Percentiles rank a stretch among this genome's conserved stretches.
Evolutionary conservation across 2,329 filamentous ascomycete genomes (phyloP).

Genomic region (Fusarium sacchari): DNA sequence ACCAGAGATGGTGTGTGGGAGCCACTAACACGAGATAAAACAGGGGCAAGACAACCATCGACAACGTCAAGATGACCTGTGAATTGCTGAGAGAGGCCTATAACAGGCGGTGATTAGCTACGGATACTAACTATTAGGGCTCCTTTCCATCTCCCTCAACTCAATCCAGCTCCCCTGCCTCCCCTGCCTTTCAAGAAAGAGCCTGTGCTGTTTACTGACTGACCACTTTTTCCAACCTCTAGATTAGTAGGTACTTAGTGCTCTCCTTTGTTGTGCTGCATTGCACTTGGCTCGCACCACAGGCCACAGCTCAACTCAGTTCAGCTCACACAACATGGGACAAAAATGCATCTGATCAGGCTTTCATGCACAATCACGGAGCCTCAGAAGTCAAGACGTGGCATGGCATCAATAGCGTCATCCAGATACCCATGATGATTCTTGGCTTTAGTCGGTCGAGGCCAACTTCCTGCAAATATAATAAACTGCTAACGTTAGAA

Average conservation of each 20-base stretch:
- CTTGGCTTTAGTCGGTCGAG: slow-evolving; percentile 7
- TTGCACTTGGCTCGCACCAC: slow-evolving; percentile 7
- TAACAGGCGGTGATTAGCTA: slow-evolving; percentile 7
- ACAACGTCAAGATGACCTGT: slow-evolving; percentile 34
- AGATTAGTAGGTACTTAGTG: not conserved
- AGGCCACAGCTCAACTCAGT: not conserved
- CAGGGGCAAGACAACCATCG: slow-evolving; percentile 22
- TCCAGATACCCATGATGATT: slow-evolving; percentile 10
- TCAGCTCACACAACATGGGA: slow-evolving; percentile 5
- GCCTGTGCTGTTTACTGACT: not conserved
- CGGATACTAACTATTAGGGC: not conserved
- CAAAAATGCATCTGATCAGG: slow-evolving; percentile 15
- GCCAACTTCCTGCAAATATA: slow-evolving; percentile 6
- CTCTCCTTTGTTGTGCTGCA: not conserved
- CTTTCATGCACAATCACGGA: slow-evolving; percentile 26
- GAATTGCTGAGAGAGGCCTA: slow-evolving; percentile 2
- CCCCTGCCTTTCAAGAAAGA: not conserved
- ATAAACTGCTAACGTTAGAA: slow-evolving; percentile 2
- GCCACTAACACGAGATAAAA: slow-evolving; percentile 48
- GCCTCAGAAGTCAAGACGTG: slow-evolving; percentile 20
- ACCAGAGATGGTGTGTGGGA: slow-evolving; percentile 44
- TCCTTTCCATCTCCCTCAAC: not conserved
- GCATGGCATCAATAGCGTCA: slow-evolving; percentile 29
- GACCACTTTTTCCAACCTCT: slow-evolving; percentile 1
- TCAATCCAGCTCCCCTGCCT: slow-evolving; percentile 7